These are phyloP conservation scores for Funneliformis caledonium DNA, from an alignment of 371 early-diverging fungal genomes.

Conservation along the genomic window DNA sequence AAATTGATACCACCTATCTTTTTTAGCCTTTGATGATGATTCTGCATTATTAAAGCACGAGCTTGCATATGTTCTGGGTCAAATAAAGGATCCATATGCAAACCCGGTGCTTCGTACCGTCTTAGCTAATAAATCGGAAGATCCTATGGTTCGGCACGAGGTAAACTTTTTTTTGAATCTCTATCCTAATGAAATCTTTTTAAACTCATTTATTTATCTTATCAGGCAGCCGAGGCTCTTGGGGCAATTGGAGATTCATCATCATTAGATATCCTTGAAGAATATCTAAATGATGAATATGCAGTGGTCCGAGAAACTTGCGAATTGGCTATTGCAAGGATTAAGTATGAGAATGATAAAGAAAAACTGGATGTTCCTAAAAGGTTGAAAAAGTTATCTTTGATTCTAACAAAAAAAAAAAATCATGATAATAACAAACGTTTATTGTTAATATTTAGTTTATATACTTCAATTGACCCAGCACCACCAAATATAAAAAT, in stretches of 20 bases:
- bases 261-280: constrained; percentile 71
- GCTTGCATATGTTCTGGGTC: constrained; percentile 98
- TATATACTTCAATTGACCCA: constrained; percentile 89
- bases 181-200: neutral
- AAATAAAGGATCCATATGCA: constrained; percentile 91
- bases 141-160: constrained; percentile 99
- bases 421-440: neutral
- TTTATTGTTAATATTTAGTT: constrained; percentile 43
- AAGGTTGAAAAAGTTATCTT: constrained; percentile 12
- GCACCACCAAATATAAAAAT: constrained; percentile 80
- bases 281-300: constrained; percentile 69
- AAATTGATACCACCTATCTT: neutral
- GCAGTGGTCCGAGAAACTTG: constrained; percentile 93
- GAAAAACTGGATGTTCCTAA: constrained; percentile 49
- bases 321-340: constrained; percentile 90
- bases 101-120: constrained; percentile 74
- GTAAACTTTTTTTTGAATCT: constrained; percentile 47
- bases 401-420: neutral
- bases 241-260: constrained; percentile 87
- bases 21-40: constrained; percentile 76
- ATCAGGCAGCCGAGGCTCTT: constrained; percentile 93
- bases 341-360: constrained; percentile 70
- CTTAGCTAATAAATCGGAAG: constrained; percentile 72
- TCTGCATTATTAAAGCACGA: constrained; percentile 98
- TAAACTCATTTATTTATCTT: neutral